A percentile compares a stretch with the other conserved stretches of the same genome.
These are phyloP conservation scores for Zygoascus bituminiphila DNA, from an alignment of 805 yeast genomes.

Conservation along the genomic window DNA sequence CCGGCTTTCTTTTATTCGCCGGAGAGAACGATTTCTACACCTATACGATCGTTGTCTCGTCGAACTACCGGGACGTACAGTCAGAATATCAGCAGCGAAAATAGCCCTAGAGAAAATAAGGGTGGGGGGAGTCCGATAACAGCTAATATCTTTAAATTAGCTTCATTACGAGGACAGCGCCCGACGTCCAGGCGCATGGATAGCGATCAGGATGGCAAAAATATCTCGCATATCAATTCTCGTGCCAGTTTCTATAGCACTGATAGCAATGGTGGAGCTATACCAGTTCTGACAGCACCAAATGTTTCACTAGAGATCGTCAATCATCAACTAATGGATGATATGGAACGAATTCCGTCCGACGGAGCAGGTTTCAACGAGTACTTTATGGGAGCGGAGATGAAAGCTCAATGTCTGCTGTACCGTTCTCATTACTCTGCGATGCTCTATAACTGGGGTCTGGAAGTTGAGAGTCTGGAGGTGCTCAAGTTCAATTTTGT, in stretches of 20 bases:
- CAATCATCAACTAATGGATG: slow-evolving; percentile 37
- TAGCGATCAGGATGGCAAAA: not conserved
- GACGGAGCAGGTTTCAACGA: not conserved
- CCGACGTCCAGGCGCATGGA: not conserved
- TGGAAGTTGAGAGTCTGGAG: slow-evolving; percentile 71
- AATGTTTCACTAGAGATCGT: slow-evolving; percentile 40
- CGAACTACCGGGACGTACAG: slow-evolving; percentile 1
- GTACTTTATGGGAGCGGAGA: slow-evolving; percentile 34
- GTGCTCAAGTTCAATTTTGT: slow-evolving; percentile 61
- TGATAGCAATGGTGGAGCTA: slow-evolving; percentile 22
- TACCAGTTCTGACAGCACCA: slow-evolving; percentile 3
- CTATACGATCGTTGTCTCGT: slow-evolving; percentile 9
- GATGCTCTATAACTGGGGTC: slow-evolving; percentile 72
- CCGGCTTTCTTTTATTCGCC: slow-evolving; percentile 33
- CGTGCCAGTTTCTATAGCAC: slow-evolving; percentile 18
- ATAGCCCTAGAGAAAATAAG: not conserved
- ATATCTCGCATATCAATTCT: not conserved
- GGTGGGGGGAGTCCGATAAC: not conserved
- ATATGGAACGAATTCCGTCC: slow-evolving; percentile 28
- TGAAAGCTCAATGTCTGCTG: slow-evolving; percentile 30
- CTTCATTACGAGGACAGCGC: slow-evolving; percentile 1
- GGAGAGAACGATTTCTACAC: slow-evolving; percentile 11
- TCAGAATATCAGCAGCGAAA: not conserved
- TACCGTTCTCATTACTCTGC: slow-evolving; percentile 69
- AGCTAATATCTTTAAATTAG: not conserved